A percentile compares a stretch with the other conserved stretches of the same genome.
These are phyloP conservation scores for Sodiomyces alkalinus DNA, from an alignment of 2,329 filamentous ascomycete species.

Conservation along the genomic window DNA sequence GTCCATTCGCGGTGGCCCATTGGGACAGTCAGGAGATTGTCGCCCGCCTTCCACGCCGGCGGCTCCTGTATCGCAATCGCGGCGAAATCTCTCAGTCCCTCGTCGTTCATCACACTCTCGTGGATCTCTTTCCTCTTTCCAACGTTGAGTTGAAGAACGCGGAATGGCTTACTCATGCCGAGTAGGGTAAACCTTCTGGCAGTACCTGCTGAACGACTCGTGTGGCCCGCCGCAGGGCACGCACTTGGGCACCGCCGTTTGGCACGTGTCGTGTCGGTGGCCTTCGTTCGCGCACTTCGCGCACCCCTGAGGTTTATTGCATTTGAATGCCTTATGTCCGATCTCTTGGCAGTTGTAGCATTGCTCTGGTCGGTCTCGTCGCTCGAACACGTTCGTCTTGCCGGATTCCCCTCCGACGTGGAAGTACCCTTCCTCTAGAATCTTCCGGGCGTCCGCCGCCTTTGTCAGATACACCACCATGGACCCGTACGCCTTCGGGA, in stretches of 20 bases:
- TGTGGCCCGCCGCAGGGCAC: constrained; percentile 9
- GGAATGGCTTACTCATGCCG: constrained; percentile 8
- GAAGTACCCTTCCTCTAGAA: constrained; percentile 10
- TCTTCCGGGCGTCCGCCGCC: constrained; percentile 5
- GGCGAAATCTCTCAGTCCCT: constrained; percentile 6
- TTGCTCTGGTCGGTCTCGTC: constrained; percentile 10
- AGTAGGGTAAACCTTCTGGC: constrained; percentile 8
- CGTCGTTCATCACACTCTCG: constrained; percentile 9
- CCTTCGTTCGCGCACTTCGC: constrained; percentile 7
- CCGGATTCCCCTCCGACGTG: constrained; percentile 10
- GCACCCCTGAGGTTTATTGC: constrained; percentile 10
- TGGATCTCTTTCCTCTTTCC: constrained; percentile 6
- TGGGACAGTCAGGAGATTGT: constrained; percentile 7
- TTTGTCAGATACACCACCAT: constrained; percentile 12
- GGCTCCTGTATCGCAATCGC: constrained; percentile 8
- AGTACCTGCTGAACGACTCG: constrained; percentile 11
- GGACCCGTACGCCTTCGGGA: constrained; percentile 11
- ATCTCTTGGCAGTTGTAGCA: constrained; percentile 16
- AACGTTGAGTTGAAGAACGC: constrained; percentile 9
- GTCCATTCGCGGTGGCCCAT: constrained; percentile 8
- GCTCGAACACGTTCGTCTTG: constrained; percentile 8
- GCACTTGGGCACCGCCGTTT: constrained; percentile 6
- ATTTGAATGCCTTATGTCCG: constrained; percentile 13
- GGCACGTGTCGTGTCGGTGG: constrained; percentile 9
- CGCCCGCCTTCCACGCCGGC: constrained; percentile 5